These are phyloP conservation scores for Trichoderma endophyticum DNA, from an alignment of 2,329 filamentous ascomycete genomes.

Conservation along the genomic window DNA sequence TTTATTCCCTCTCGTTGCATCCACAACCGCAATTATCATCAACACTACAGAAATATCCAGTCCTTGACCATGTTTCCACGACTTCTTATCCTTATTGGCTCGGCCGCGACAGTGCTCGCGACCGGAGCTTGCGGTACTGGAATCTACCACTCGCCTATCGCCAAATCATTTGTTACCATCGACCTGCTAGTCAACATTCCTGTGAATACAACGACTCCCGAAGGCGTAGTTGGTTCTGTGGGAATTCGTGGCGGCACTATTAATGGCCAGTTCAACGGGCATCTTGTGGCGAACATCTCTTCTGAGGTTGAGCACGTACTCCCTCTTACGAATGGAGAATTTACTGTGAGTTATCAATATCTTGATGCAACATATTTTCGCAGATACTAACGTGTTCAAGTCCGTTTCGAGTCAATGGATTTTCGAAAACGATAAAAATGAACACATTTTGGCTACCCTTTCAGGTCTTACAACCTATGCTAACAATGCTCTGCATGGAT, in stretches of 20 bases:
- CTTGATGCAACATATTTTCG: background rate
- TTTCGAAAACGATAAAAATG: background rate
- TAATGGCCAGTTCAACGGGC: background rate
- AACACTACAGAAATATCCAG: background rate
- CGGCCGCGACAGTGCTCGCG: background rate
- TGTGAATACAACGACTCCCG: background rate
- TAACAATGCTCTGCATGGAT: background rate
- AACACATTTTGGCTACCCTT: background rate
- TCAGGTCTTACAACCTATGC: background rate
- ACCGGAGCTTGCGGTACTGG: background rate
- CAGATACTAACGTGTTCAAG: background rate
- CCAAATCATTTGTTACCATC: background rate
- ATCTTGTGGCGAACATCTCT: background rate
- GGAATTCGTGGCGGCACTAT: background rate
- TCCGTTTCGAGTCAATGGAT: background rate
- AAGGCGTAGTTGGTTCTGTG: background rate
- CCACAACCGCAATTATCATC: background rate
- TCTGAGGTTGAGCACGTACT: background rate
- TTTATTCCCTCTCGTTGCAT: background rate
- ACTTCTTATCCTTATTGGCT: background rate
- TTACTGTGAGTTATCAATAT: background rate
- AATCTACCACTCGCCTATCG: background rate
- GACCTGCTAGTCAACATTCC: background rate
- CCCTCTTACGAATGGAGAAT: background rate
- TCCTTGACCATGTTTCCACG: background rate